Evolutionary conservation across 1,284 basidiomycete species (phyloP).

Genomic region (Ustilago curta): DNA sequence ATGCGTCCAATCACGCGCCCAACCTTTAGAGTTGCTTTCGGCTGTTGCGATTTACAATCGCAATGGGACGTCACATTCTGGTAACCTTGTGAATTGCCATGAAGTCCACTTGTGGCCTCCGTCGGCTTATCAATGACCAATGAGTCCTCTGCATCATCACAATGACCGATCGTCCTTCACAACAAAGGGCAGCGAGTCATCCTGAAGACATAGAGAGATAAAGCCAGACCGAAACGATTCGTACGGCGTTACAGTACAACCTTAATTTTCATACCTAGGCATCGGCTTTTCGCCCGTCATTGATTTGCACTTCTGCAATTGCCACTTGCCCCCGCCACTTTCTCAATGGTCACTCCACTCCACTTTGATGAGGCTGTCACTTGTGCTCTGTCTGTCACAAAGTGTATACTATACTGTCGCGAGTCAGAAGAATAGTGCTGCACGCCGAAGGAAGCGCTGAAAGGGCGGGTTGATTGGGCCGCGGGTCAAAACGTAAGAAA

Average conservation of each 20-base stretch:
- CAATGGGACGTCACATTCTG: background rate
- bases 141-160: background rate
- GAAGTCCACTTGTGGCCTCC: background rate
- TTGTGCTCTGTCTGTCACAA: too few relatives aligned
- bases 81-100: background rate
- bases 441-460: too few relatives aligned
- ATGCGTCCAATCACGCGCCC: conserved; percentile 4
- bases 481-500: background rate
- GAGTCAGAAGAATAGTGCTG: too few relatives aligned
- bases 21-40: background rate
- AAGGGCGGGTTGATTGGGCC: background rate
- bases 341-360: too few relatives aligned
- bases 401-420: too few relatives aligned
- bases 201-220: background rate
- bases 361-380: too few relatives aligned
- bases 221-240: background rate
- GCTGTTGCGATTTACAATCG: background rate
- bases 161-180: too few relatives aligned
- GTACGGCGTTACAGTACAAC: background rate
- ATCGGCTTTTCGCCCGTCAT: background rate
- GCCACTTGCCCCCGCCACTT: background rate
- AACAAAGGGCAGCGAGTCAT: background rate
- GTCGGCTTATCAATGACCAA: conserved; percentile 12
- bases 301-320: background rate
- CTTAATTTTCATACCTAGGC: background rate